Percentiles rank a stretch among this genome's conserved stretches.
Evolutionary conservation across 345 rosid genomes (phyloP).

Genomic region (Eucalyptus curtisii): DNA sequence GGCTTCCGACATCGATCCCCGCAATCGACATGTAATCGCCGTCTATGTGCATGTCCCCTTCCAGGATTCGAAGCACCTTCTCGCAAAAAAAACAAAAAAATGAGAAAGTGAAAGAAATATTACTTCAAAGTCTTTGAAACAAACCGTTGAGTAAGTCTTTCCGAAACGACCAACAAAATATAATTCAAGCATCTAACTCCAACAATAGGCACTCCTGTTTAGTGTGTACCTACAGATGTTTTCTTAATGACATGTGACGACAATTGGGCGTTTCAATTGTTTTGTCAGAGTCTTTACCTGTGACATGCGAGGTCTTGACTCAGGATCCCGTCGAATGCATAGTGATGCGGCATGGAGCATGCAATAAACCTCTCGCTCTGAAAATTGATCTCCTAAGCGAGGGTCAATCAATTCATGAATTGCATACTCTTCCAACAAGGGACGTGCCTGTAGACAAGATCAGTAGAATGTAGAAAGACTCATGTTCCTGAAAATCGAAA

Average conservation of each 20-base stretch:
- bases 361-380: constrained; percentile 79
- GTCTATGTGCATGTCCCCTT: constrained; percentile 81
- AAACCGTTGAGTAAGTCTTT: not conserved
- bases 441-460: constrained; percentile 54
- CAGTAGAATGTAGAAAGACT: not conserved
- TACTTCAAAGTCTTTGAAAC: not conserved
- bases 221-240: not conserved
- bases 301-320: constrained; percentile 92
- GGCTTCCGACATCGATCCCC: constrained; percentile 60
- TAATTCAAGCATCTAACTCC: not conserved
- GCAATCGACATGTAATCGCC: constrained; percentile 57
- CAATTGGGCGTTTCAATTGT: not conserved
- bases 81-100: not conserved
- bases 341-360: constrained; percentile 93
- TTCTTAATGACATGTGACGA: not conserved
- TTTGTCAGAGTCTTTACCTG: constrained; percentile 37
- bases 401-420: constrained; percentile 90
- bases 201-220: not conserved
- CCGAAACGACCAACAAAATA: not conserved
- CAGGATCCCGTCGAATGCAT: constrained; percentile 84
- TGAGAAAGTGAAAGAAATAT: not conserved
- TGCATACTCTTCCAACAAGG: constrained; percentile 74
- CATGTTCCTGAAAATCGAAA: not conserved
- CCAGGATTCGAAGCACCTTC: constrained; percentile 86
- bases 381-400: constrained; percentile 34